phyloP scores from a whole-genome alignment of 2,329 filamentous ascomycete genomes.

The Corniculantispora saksenae region DNA sequence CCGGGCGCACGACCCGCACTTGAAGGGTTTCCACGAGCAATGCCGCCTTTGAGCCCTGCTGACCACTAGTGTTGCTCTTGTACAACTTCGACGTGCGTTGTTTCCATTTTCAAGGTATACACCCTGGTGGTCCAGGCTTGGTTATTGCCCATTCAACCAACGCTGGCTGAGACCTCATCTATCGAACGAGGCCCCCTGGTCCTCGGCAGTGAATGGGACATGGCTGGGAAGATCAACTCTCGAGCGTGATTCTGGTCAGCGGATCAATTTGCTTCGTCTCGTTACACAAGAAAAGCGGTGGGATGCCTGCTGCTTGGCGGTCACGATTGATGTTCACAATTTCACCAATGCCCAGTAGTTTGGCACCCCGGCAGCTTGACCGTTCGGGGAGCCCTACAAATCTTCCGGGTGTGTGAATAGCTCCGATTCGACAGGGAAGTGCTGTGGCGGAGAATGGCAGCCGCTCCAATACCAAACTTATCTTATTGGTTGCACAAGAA shows the following conservation, averaged over 20 bases:
- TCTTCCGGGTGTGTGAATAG: neutral
- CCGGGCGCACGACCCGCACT: too few species aligned
- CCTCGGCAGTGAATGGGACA: neutral
- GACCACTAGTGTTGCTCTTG: neutral
- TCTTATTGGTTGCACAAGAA: neutral
- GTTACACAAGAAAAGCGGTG: neutral
- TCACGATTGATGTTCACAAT: neutral
- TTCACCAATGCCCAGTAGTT: too few species aligned
- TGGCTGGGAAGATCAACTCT: neutral
- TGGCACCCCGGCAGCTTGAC: neutral
- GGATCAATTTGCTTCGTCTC: neutral
- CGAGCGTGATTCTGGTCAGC: neutral
- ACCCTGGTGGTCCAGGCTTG: neutral
- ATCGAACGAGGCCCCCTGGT: neutral
- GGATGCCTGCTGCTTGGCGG: neutral
- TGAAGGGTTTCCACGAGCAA: too few species aligned
- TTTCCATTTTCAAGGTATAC: neutral
- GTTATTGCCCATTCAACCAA: neutral
- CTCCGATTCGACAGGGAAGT: neutral
- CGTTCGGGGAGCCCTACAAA: neutral
- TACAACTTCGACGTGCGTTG: neutral
- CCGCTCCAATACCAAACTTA: neutral
- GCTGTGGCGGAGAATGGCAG: neutral
- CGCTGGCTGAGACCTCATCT: neutral
- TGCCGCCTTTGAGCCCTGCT: neutral